Evolutionary conservation across 2,329 filamentous ascomycete species (phyloP).

Genomic region (Pseudogymnoascus sp.): DNA sequence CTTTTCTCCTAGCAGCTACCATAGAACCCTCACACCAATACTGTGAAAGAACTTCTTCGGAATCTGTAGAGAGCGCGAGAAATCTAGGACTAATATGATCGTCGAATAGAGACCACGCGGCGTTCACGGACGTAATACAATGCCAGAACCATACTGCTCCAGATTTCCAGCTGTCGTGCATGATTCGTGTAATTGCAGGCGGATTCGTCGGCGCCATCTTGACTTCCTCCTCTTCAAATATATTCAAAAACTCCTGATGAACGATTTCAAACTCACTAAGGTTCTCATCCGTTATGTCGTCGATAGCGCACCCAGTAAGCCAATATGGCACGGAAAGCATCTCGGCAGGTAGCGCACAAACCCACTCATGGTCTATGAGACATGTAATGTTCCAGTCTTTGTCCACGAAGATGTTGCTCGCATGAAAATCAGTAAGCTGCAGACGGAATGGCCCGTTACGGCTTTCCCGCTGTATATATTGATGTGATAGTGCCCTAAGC

Average conservation of each 20-base stretch:
- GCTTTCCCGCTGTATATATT: slow-evolving; percentile 20
- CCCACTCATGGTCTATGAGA: slow-evolving; percentile 30
- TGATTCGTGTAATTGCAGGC: slow-evolving; percentile 17
- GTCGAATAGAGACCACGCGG: slow-evolving; percentile 19
- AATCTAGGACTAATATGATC: slow-evolving; percentile 23
- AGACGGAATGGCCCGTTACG: slow-evolving; percentile 26
- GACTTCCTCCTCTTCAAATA: slow-evolving; percentile 19
- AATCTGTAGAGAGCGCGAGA: background rate
- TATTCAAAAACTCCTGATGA: slow-evolving; percentile 22
- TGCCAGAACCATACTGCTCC: slow-evolving; percentile 26
- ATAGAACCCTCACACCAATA: too few relatives aligned
- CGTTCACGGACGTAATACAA: slow-evolving; percentile 23
- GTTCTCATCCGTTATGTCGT: slow-evolving; percentile 16
- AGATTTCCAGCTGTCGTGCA: slow-evolving; percentile 23
- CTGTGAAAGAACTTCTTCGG: too few relatives aligned
- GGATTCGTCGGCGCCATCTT: slow-evolving; percentile 9
- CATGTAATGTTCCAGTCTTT: slow-evolving; percentile 29
- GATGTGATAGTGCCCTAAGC: slow-evolving; percentile 22
- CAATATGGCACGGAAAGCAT: slow-evolving; percentile 26
- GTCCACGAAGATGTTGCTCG: slow-evolving; percentile 31
- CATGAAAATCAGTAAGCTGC: slow-evolving; percentile 27
- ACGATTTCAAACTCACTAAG: slow-evolving; percentile 13
- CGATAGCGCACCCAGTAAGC: slow-evolving; percentile 23
- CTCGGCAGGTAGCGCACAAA: slow-evolving; percentile 26
- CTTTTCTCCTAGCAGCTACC: too few relatives aligned